Conservation (phyloP, 2,329 filamentous ascomycete genomes). For the Chaetomiaceae sp. region DNA sequence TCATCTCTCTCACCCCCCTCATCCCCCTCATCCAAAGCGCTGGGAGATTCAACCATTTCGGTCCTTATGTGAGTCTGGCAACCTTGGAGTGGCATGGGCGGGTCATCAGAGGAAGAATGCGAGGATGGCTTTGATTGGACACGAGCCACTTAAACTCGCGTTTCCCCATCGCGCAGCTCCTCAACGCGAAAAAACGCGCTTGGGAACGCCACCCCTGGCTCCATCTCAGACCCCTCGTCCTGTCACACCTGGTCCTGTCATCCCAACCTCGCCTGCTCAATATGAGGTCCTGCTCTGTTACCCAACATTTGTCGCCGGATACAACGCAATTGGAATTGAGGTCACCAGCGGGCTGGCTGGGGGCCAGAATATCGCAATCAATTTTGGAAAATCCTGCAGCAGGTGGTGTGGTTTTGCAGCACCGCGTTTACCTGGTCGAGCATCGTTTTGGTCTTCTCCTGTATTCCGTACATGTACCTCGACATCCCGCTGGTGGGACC, state of each 20-base stretch:
- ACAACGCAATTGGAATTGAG: neutral
- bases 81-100: neutral
- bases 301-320: neutral
- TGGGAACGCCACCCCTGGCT: neutral
- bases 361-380: neutral
- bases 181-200: conserved; percentile 15
- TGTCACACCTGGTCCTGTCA: neutral
- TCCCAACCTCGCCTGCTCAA: neutral
- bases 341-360: neutral
- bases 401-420: neutral
- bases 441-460: no score
- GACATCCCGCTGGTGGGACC: neutral
- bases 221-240: neutral
- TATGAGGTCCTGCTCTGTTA: neutral
- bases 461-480: neutral
- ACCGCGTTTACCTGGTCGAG: neutral
- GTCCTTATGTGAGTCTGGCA: neutral
- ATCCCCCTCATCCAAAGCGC: neutral
- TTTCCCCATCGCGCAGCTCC: neutral
- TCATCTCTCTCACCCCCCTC: neutral
- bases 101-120: neutral
- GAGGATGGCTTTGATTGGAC: neutral
- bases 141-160: conserved; percentile 7
- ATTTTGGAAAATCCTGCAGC: neutral
- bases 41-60: neutral